Evolutionary conservation across 805 yeast genomes (phyloP).

Genomic region (Debaryomyces hansenii): DNA sequence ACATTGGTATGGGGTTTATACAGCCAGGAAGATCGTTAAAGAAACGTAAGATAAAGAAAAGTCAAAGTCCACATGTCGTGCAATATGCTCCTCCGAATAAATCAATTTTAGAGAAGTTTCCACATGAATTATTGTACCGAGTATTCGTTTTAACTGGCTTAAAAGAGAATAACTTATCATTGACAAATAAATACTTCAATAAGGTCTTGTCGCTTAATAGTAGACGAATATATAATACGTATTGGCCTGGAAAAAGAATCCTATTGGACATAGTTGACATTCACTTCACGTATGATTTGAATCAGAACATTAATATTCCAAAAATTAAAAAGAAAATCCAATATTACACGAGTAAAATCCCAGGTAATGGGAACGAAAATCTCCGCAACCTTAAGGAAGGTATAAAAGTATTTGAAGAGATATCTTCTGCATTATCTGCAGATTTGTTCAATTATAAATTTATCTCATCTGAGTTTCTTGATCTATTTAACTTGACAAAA

Average conservation of each 20-base stretch:
- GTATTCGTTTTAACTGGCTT: constrained; percentile 41
- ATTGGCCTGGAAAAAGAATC: constrained; percentile 19
- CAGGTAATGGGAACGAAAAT: constrained; percentile 4
- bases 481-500: not conserved
- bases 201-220: constrained; percentile 21
- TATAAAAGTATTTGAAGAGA: constrained; percentile 6
- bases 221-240: constrained; percentile 17
- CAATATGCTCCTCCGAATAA: not conserved
- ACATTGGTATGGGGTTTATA: constrained; percentile 25
- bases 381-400: constrained; percentile 3
- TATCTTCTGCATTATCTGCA: constrained; percentile 5
- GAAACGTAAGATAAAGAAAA: constrained; percentile 8
- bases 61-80: not conserved
- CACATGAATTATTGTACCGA: constrained; percentile 40
- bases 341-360: constrained; percentile 8
- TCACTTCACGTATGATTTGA: constrained; percentile 21
- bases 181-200: constrained; percentile 29
- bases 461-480: constrained; percentile 9
- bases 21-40: constrained; percentile 22
- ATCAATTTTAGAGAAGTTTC: constrained; percentile 33
- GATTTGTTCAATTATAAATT: constrained; percentile 12
- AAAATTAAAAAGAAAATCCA: constrained; percentile 13
- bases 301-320: constrained; percentile 11
- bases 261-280: constrained; percentile 20
- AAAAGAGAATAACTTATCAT: constrained; percentile 32